Evolutionary conservation across 1,284 basidiomycete species (phyloP).

Genomic region (Afroboletus lepidellus): DNA sequence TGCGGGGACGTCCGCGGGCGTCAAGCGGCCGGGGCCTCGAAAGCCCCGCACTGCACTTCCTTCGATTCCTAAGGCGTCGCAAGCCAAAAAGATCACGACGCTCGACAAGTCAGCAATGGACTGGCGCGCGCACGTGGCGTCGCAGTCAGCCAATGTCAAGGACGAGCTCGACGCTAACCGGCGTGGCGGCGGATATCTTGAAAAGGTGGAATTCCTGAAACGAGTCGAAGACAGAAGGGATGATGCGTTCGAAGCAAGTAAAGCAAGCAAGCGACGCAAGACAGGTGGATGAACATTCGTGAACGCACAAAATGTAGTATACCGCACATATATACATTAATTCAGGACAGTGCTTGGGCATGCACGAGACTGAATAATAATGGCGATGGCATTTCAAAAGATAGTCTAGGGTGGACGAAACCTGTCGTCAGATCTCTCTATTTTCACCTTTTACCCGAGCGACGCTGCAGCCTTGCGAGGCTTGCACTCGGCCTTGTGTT

Average conservation of each 20-base stretch:
- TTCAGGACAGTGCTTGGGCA: neutral
- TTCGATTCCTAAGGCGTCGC: constrained; percentile 47
- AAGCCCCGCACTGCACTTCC: constrained; percentile 58
- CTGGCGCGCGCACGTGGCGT: constrained; percentile 67
- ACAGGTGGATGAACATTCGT: constrained; percentile 8
- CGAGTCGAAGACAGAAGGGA: constrained; percentile 72
- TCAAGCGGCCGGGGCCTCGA: constrained; percentile 58
- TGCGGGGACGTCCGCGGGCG: constrained; percentile 3
- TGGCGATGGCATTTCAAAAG: neutral
- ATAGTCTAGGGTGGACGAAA: neutral
- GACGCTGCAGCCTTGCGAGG: constrained; percentile 11
- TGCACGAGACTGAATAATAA: no score
- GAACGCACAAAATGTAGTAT: neutral
- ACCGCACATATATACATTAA: constrained; percentile 10
- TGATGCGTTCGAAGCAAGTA: constrained; percentile 55
- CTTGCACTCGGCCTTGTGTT: constrained; percentile 44
- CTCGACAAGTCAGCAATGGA: constrained; percentile 83
- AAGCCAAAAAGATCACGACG: constrained; percentile 74
- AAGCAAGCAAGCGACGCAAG: constrained; percentile 56
- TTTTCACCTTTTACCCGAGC: neutral
- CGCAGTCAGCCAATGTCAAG: constrained; percentile 44
- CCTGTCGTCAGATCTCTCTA: neutral
- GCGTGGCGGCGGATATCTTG: constrained; percentile 73
- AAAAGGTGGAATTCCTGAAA: constrained; percentile 77
- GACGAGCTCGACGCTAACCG: constrained; percentile 74